Conservation (phyloP, 1,284 basidiomycete species). For the Takashimella tepidaria region DNA sequence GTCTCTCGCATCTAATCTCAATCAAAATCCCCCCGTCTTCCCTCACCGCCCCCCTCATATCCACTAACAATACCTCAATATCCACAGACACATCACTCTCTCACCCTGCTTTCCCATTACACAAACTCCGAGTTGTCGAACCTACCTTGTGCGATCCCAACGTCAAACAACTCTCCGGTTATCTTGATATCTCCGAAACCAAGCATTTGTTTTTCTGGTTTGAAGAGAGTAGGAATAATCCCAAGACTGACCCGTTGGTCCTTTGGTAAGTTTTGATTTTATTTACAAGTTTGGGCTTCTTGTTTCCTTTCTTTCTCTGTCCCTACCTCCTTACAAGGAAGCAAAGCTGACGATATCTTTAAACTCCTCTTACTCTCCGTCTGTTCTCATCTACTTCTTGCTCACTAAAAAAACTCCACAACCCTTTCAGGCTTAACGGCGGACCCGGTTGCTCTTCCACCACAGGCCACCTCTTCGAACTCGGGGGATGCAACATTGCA, state of each 20-base stretch:
- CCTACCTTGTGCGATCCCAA: conserved; percentile 73
- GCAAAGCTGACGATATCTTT: too few species aligned
- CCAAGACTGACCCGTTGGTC: conserved; percentile 70
- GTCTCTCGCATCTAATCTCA: not conserved
- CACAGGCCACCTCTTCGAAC: conserved; percentile 66
- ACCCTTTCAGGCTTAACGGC: conserved; percentile 56
- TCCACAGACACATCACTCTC: conserved; percentile 51
- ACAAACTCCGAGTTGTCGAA: conserved; percentile 64
- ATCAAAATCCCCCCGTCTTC: not conserved
- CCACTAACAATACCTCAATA: not conserved
- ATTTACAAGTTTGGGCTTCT: too few species aligned
- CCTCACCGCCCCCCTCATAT: not conserved
- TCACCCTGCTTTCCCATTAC: conserved; percentile 62
- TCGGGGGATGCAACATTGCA: conserved; percentile 73
- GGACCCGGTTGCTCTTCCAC: conserved; percentile 52
- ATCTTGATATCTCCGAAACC: conserved; percentile 77
- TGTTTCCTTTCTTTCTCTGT: too few species aligned
- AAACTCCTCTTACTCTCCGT: too few species aligned
- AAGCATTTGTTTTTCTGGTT: conserved; percentile 52
- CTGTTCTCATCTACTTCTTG: too few species aligned
- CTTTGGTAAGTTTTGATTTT: conserved; percentile 66
- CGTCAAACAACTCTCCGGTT: conserved; percentile 83
- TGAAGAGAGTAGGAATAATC: conserved; percentile 65
- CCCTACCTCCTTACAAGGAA: too few species aligned
- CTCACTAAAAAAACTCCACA: too few species aligned